Base-by-base conservation (phyloP, 1,284 basidiomycete species). In the Leccinum griseonigrum region DNA sequence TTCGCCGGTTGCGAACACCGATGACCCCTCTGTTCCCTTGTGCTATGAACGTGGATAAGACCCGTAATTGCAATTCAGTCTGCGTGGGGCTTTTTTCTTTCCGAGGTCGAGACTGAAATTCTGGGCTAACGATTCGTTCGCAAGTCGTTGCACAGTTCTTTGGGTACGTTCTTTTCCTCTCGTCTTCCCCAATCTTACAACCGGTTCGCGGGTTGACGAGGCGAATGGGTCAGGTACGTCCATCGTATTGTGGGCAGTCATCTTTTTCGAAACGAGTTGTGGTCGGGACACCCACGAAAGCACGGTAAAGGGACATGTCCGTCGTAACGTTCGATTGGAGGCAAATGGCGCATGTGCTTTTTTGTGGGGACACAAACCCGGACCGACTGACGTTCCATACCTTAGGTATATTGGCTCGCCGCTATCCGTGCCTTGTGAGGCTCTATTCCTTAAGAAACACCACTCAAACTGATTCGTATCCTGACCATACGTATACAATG, bases 251-350 rank as follows among this genome's bases (percentile, higher is more conserved):
- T 73, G 50, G 22, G 22, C 22, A 60, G 74, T 46, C 63, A 31
- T 26, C n/a, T 16, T 56, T 11, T 40, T 38, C 6, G 11, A 10
- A 43, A 43, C 1, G 26, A 29, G 1, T 1, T 4, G 4, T 4
- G 1, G 18, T 34, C 48, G 64, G 55, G 16, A 43, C 60, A 48
- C 6, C 13, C 3, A 64, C 62, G 8, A 53, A 43, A 6, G 9
- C 13, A 10, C 48, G 43, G 1, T 4, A 46, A 43, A 46, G 76
- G 76, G 81, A 78, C 7, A 80, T 81, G 77, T 78, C 77, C 9
- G 29, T 81, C 16, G 31, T 83, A n/a, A 81, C 81, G 13, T 81
- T 83, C 43, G 81, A 83, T 66, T 83, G 81, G 83, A 74, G 74
- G 56, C 79, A 83, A 61, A 81, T 84, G 29, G 77, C 82, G 51